phyloP scores from a whole-genome alignment of 345 rosid genomes.

The Sisymbrium irio region DNA sequence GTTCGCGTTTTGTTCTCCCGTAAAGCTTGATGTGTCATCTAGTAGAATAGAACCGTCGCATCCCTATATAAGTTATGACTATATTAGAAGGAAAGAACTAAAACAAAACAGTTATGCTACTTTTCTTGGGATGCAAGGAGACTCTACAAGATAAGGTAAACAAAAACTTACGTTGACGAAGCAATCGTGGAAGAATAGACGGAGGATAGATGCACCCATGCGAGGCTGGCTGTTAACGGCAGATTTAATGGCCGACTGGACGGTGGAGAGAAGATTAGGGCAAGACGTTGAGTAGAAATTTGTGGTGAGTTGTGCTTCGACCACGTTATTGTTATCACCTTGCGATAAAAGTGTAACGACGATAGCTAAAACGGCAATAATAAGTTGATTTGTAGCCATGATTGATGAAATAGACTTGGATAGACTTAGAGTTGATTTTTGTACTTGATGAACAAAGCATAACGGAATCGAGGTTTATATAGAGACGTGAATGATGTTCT shows the following conservation, averaged over 20 bases:
- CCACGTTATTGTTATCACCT: constrained; percentile 26
- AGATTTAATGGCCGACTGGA: constrained; percentile 45
- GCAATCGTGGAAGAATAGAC: constrained; percentile 90
- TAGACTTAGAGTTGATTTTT: constrained; percentile 13
- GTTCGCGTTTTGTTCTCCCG: constrained; percentile 70
- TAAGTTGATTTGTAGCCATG: constrained; percentile 32
- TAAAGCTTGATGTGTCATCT: constrained; percentile 73
- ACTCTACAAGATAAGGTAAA: background rate
- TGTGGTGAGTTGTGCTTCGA: constrained; percentile 68
- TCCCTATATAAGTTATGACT: constrained; percentile 40
- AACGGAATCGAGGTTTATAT: constrained; percentile 39
- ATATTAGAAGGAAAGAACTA: background rate
- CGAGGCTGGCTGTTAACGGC: constrained; percentile 59
- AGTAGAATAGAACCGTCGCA: constrained; percentile 85
- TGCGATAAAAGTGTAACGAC: constrained; percentile 30
- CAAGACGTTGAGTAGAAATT: constrained; percentile 65
- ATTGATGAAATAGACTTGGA: background rate
- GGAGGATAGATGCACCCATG: constrained; percentile 79
- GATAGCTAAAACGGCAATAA: constrained; percentile 35
- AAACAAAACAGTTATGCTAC: background rate
- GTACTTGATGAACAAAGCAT: constrained; percentile 10
- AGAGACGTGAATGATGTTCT: constrained; percentile 34
- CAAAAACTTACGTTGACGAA: constrained; percentile 70
- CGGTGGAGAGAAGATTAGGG: constrained; percentile 50
- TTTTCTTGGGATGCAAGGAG: constrained; percentile 14